Base-by-base conservation (phyloP, 768 basidiomycete species). In the Serendipita sp. region DNA sequence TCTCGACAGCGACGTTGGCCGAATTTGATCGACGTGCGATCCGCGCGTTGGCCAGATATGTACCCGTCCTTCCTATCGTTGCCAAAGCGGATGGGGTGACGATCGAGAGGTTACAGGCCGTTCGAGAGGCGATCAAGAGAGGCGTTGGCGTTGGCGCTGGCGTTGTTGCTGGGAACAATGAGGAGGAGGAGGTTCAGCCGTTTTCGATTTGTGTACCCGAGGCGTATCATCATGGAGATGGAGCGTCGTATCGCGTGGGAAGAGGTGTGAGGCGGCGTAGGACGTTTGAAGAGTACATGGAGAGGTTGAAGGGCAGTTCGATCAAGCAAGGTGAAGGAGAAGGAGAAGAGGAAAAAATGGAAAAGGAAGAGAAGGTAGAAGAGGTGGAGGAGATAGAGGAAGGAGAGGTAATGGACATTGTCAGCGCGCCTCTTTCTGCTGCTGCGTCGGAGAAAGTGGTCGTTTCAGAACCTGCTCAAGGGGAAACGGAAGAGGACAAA, bases 121-220 rank as follows among this genome's bases (percentile, higher is more conserved):
- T 60, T 8, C 28, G 35, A 8, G 30, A 60, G 8, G 18, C 28
- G 28, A n/a, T 60, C 13, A 15, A 32, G 53, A 15, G 56, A n/a
- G 56, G 56, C 18, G 24, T 24, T 24, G 24, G 24, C 24, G 24
- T 60, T 5, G 13, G 41, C 24, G 24, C 37, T 5, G 13, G 41
- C 1, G 18, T 53, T 53, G 18, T 7, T 53, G 18, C 48, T 24
- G 24, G 18, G 16, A 34, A 32, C 1, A n/a, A 51, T 5, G n/a
- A 8, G 30, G 48, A 32, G 56, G 28, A 10, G n/a, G n/a, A 8
- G 48, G 41, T 5, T 65, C 79, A 90, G 63, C 89, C 89, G n/a
- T 90, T 88, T 74, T 86, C 89, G 15, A 80, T 91, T 72, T 83
- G 89, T 70, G 86, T 89, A 5, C 89, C 89, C 18, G 89, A 91